These are phyloP conservation scores for Hagleromyces aurorensis DNA, from an alignment of 805 yeast species.

Conservation along the genomic window DNA sequence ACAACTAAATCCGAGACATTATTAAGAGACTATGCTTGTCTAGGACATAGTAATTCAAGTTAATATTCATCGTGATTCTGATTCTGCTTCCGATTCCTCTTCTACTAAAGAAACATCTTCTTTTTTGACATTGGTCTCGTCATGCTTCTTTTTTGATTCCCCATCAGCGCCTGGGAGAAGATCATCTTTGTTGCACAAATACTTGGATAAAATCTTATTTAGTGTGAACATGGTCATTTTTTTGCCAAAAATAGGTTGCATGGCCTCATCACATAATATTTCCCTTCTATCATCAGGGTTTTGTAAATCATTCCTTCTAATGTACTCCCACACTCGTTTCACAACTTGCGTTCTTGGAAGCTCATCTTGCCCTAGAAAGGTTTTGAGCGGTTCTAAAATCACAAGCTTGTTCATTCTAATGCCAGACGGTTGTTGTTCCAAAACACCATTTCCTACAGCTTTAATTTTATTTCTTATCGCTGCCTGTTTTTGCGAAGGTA, in stretches of 20 bases:
- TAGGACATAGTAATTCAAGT: too few relatives aligned
- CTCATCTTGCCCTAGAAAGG: constrained; percentile 38
- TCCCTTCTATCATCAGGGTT: constrained; percentile 59
- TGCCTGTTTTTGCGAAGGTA: constrained; percentile 4
- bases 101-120: too few relatives aligned
- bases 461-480: constrained; percentile 5
- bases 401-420: constrained; percentile 35
- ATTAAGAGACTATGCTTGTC: too few relatives aligned
- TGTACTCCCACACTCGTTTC: constrained; percentile 61
- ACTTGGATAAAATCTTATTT: constrained; percentile 46
- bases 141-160: too few relatives aligned
- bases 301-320: constrained; percentile 54
- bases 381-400: constrained; percentile 45
- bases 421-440: constrained; percentile 32
- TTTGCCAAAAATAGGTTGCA: constrained; percentile 54
- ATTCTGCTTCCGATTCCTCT: constrained; percentile 1
- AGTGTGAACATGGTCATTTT: constrained; percentile 50
- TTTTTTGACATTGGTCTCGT: too few relatives aligned
- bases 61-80: too few relatives aligned
- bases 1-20: too few relatives aligned
- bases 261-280: constrained; percentile 52
- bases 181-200: constrained; percentile 36
- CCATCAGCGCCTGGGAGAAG: constrained; percentile 3
- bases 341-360: constrained; percentile 66
- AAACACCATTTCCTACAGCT: constrained; percentile 1